Base-by-base conservation (phyloP, 2,329 filamentous ascomycete genomes). In the Aspergillus pseudonomiae region DNA sequence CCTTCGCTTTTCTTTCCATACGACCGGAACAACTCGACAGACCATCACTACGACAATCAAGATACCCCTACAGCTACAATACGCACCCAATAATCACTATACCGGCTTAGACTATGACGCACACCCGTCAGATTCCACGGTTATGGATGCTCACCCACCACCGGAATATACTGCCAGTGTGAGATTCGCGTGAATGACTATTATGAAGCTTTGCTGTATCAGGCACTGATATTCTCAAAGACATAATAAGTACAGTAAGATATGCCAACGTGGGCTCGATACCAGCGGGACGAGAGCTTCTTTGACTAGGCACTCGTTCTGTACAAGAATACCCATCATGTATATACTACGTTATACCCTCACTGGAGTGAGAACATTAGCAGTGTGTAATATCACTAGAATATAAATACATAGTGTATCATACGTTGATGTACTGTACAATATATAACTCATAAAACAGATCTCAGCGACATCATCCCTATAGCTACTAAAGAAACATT, bases 151-250 rank as follows among this genome's bases (percentile, higher is more conserved):
- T n/a, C 39, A 9, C 19, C 39, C 19, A 4, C 39, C 39, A 10
- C 39, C 39, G 39, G 16, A 41, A 41, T 41, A 41, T 9, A 4
- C 0, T 9, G 6, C 39, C 39, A 41, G 16, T 2, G 3, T 41
- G 16, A 41, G 16, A 3, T 14, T 41, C 12, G 7, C 6, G 3
- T 34, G 9, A n/a, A 0, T n/a, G 7, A 2, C 19, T 41, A 14
- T 41, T 4, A n/a, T n/a, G 2, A n/a, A 19, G 7, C 3, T 10
- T 4, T 41, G 16, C 6, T 3, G 2, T 0, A n/a, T 41, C 1
- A 3, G 39, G 3, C 6, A 41, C 7, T 0, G 6, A 41, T 19
- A 3, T 1, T n/a, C 6, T n/a, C 6, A 9, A 2, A 41, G 16
- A 10, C 2, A 41, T 19, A 10, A n/a, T n/a, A n/a, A n/a, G n/a